phyloP scores from a whole-genome alignment of 768 basidiomycete species.

The Tulasnella calospora region DNA sequence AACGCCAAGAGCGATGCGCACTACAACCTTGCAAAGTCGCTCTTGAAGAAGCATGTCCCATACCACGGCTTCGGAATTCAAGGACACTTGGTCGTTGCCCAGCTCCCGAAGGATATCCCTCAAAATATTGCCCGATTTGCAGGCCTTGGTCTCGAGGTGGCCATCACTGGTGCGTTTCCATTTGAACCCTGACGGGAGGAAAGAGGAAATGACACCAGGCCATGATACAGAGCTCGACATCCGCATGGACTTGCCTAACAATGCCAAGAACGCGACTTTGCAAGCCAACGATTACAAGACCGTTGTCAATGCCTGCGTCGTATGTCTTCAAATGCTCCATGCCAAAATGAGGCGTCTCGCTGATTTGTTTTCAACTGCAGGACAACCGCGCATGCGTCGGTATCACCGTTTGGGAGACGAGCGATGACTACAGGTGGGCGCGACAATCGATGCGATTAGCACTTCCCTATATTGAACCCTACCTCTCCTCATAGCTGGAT shows the following conservation, averaged over 20 bases:
- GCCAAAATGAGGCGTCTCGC: not conserved
- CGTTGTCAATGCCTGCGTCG: conserved; percentile 53
- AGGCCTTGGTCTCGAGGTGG: conserved; percentile 59
- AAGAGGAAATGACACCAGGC: not conserved
- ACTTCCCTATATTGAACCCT: conserved; percentile 28
- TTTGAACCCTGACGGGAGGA: not conserved
- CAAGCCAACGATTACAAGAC: conserved; percentile 56
- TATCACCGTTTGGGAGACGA: conserved; percentile 43
- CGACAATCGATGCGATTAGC: not conserved
- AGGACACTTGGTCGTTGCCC: conserved; percentile 25
- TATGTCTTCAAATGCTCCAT: conserved; percentile 39
- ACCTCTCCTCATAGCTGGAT: conserved; percentile 35
- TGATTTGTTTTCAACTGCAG: not conserved
- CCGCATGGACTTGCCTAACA: conserved; percentile 53
- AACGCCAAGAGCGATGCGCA: conserved; percentile 55
- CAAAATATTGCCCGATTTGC: conserved; percentile 51
- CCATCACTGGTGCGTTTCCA: conserved; percentile 43
- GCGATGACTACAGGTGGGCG: conserved; percentile 34
- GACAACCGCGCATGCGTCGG: not conserved
- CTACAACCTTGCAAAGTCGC: conserved; percentile 48
- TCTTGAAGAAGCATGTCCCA: conserved; percentile 47
- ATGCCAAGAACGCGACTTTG: conserved; percentile 46
- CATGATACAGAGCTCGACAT: conserved; percentile 52
- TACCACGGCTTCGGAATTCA: conserved; percentile 59
- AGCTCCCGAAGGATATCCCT: conserved; percentile 35